Base-by-base conservation (phyloP, 129 eudicot genomes). In the Logfia minima region DNA sequence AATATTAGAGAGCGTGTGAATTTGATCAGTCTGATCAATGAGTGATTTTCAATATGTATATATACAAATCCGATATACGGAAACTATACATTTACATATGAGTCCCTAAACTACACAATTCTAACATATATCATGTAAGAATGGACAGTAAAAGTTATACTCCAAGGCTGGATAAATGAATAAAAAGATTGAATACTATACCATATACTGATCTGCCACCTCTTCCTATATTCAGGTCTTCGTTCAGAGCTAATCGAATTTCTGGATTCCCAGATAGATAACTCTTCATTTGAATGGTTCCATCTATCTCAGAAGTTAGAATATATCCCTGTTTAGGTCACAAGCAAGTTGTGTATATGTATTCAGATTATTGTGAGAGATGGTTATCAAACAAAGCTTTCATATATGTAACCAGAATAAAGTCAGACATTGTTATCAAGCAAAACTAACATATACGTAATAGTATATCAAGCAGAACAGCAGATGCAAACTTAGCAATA, bases 211-310 rank as follows among this genome's bases (percentile, higher is more conserved):
- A 84, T 79, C 89, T 85, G 51, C 97, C 92, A 35, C 90, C 84
- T 84, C 96, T 86, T 83, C 98, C 98, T 70, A 90, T 89, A 79
- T 83, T 80, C 70, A 93, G 87, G 52, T 93, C 97, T 62, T 93
- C 97, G 74, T 93, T 93, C 48, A 93, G 91, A 70, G 98, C 98
- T 84, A 93, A 81, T 73, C 87, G 87, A 58, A 93, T 90, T 85
- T 93, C 98, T 32, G 98, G 98, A 81, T 93, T 93, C n/a, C 98
- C 98, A 56, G 93, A 85, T 64, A 93, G 96, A 86, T 87, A 93
- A 89, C 98, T 90, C 92, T 91, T 91, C 98, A 90, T 93, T 82
- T 93, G 97, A 75, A 93, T 93, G 51, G 98, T 93, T 58, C 97
- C 98, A 82, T 93, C 98, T 79, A 93, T 93, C 83, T 93, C 98